Conservation (phyloP, 1,284 basidiomycete genomes). For the Apiotrichum mycotoxinovorans region DNA sequence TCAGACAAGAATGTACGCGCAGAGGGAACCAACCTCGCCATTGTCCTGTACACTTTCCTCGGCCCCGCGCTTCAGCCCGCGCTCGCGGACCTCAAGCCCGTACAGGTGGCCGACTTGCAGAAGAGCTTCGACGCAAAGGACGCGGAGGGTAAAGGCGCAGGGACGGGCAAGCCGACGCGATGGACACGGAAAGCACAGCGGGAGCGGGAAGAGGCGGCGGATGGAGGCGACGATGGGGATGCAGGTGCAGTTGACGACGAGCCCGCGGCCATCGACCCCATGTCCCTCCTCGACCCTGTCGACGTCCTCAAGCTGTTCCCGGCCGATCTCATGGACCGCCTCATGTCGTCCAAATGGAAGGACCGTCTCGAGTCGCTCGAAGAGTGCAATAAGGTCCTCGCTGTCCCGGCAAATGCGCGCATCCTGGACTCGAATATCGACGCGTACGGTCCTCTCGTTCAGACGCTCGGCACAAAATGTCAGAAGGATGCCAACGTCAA, state of each 20-base stretch:
- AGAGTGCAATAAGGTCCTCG: constrained; percentile 70
- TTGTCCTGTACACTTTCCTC: constrained; percentile 80
- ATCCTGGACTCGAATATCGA: constrained; percentile 68
- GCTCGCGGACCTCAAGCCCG: constrained; percentile 89
- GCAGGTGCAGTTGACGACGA: constrained; percentile 46
- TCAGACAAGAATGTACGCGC: constrained; percentile 93
- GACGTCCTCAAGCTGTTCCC: constrained; percentile 74
- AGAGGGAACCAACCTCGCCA: constrained; percentile 76
- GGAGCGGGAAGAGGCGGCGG: constrained; percentile 60
- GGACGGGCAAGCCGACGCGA: constrained; percentile 71
- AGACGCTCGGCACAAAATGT: constrained; percentile 74
- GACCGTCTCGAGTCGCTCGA: constrained; percentile 92
- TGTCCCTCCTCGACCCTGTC: constrained; percentile 76
- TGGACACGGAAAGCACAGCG: constrained; percentile 74
- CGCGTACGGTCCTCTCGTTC: constrained; percentile 36
- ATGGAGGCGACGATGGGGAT: constrained; percentile 44
- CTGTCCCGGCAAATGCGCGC: constrained; percentile 61
- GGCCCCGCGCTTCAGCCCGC: constrained; percentile 83
- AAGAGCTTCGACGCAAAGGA: constrained; percentile 85
- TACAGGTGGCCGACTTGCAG: constrained; percentile 95
- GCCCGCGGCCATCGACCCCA: constrained; percentile 63
- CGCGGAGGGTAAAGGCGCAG: constrained; percentile 74
- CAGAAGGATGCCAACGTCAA: constrained; percentile 91
- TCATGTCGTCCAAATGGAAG: constrained; percentile 95
- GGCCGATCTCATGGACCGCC: constrained; percentile 64